These are phyloP conservation scores for Onygena corvina DNA, from an alignment of 2,329 filamentous ascomycete species.

Conservation along the genomic window DNA sequence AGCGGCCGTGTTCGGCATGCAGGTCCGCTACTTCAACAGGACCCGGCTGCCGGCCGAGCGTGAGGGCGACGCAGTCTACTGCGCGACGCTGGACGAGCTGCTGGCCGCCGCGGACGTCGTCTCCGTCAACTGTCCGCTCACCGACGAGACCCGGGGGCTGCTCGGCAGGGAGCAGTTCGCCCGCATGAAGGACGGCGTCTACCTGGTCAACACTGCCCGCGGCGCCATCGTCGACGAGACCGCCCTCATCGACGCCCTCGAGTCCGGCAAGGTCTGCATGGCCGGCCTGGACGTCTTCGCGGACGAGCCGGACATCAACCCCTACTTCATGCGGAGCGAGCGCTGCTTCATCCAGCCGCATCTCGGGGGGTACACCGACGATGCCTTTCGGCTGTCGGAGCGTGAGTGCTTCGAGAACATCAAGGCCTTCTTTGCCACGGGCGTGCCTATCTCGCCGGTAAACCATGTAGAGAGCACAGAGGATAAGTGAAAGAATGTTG, in stretches of 20 bases:
- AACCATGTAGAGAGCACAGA: slow-evolving; percentile 17
- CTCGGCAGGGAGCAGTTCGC: slow-evolving; percentile 33
- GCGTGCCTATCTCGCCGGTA: slow-evolving; percentile 31
- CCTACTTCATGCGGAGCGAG: slow-evolving; percentile 32
- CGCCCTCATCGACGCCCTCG: slow-evolving; percentile 38
- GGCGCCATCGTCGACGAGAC: slow-evolving; percentile 41
- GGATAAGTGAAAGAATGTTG: no score
- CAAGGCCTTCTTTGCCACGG: slow-evolving; percentile 29
- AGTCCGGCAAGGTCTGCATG: slow-evolving; percentile 36
- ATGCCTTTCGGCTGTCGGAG: slow-evolving; percentile 35
- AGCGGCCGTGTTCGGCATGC: slow-evolving; percentile 35
- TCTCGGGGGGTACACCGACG: slow-evolving; percentile 36
- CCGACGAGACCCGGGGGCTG: slow-evolving; percentile 29
- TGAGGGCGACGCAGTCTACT: slow-evolving; percentile 31
- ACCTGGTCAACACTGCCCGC: slow-evolving; percentile 43
- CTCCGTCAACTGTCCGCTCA: slow-evolving; percentile 41
- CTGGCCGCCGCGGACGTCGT: slow-evolving; percentile 33
- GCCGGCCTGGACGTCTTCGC: slow-evolving; percentile 41
- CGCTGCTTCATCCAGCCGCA: slow-evolving; percentile 37
- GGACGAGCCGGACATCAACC: slow-evolving; percentile 35
- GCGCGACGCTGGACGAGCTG: slow-evolving; percentile 29
- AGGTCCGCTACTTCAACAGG: slow-evolving; percentile 37
- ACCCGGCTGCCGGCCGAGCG: slow-evolving; percentile 23
- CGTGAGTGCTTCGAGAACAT: slow-evolving; percentile 40
- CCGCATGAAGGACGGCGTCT: slow-evolving; percentile 38